Conservation (phyloP, 495 filamentous ascomycete genomes). For the Halenospora varia region DNA sequence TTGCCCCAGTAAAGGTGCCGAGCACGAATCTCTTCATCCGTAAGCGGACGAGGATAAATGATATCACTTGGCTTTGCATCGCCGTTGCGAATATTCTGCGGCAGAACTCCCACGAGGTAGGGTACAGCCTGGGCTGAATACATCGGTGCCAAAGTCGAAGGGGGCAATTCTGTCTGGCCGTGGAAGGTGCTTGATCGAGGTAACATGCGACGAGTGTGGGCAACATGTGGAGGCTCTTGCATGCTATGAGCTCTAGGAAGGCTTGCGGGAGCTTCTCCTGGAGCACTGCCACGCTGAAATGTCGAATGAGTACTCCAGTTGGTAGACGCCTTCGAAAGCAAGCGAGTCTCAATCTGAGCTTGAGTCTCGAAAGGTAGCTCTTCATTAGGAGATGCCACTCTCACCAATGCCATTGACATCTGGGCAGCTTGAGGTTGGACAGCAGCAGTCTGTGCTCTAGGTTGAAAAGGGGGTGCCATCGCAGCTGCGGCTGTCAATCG, state of each 20-base stretch:
- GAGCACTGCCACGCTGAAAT: not conserved
- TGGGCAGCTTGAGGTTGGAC: constrained; percentile 5
- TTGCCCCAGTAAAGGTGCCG: constrained; percentile 48
- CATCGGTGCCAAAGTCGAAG: not conserved
- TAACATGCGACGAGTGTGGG: not conserved
- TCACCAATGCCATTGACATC: not conserved
- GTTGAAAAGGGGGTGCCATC: constrained; percentile 26
- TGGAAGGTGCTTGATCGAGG: constrained; percentile 13
- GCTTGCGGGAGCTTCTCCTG: not conserved
- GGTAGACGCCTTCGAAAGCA: constrained; percentile 5
- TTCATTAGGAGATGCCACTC: not conserved
- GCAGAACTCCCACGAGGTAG: constrained; percentile 24
- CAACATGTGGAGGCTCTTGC: constrained; percentile 3
- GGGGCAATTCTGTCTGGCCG: not conserved
- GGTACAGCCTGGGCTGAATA: constrained; percentile 8
- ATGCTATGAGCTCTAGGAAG: constrained; percentile 13
- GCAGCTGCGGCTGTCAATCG: constrained; percentile 23
- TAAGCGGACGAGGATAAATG: constrained; percentile 42
- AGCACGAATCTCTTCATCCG: constrained; percentile 43
- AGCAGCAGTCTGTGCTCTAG: constrained; percentile 15
- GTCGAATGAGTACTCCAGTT: constrained; percentile 8
- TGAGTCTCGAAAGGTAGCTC: not conserved
- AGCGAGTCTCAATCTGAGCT: constrained; percentile 9
- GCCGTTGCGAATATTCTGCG: constrained; percentile 7
- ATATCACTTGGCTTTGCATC: constrained; percentile 31